Conservation (phyloP, 257 asterid species). For the Ligustrum vulgare region DNA sequence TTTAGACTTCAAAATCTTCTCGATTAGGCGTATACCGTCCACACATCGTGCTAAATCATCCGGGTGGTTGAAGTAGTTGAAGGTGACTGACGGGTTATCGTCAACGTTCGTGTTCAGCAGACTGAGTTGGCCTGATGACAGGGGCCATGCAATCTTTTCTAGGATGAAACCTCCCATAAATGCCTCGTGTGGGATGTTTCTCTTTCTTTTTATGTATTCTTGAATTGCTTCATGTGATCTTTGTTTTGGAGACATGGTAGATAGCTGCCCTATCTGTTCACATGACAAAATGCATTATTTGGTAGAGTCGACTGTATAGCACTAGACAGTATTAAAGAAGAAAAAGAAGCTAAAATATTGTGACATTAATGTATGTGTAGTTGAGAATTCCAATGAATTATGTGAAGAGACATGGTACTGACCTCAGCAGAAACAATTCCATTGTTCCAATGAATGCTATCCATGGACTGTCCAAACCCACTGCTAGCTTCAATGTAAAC, state of each 20-base stretch:
- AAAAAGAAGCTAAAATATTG: not conserved
- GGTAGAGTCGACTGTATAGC: not conserved
- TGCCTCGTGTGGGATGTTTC: conserved; percentile 53
- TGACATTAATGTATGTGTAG: conserved; percentile 8
- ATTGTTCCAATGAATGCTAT: conserved; percentile 75
- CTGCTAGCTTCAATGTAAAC: conserved; percentile 95
- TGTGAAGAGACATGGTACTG: not conserved
- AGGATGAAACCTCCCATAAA: conserved; percentile 71
- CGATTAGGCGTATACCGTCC: conserved; percentile 65
- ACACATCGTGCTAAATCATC: conserved; percentile 66
- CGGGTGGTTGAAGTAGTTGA: conserved; percentile 94
- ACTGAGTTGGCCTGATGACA: conserved; percentile 52
- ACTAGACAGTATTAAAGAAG: not conserved
- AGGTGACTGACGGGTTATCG: conserved; percentile 83
- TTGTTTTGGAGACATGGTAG: conserved; percentile 68
- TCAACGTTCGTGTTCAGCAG: conserved; percentile 61
- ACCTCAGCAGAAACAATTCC: conserved; percentile 98
- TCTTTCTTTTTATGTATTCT: conserved; percentile 44
- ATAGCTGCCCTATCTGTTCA: conserved; percentile 77
- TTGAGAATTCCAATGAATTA: no score
- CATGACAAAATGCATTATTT: not conserved
- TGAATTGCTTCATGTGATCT: conserved; percentile 56
- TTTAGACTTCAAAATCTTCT: conserved; percentile 64
- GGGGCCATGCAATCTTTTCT: conserved; percentile 59
- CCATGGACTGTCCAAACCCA: conserved; percentile 80